Base-by-base conservation (phyloP, 192 early-diverging fungal genomes). In the Entophlyctis luteolus region DNA sequence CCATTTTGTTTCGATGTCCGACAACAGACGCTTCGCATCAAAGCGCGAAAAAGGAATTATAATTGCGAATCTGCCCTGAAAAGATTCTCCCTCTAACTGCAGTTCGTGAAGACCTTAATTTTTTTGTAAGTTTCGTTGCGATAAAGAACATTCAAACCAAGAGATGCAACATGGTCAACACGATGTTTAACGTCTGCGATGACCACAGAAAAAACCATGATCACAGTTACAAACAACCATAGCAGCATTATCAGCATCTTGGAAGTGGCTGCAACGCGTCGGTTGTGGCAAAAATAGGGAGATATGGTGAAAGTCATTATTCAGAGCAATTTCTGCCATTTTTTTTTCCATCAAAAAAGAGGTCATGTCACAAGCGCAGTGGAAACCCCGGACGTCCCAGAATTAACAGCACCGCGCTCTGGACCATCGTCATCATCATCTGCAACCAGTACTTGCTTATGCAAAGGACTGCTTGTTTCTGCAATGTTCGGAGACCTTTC, bases 41-140 rank as follows among this genome's bases (percentile, higher is more conserved):
- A 6, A 22, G 31, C 4, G 27, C 14, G 70, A 48, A 36, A 75
- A 75, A 3, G 73, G 69, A 42, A 75, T 59, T 6, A 75, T 49
- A 1, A 75, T 10, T 6, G 73, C 73, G 28, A 75, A 37, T 25
- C 69, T 59, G 23, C 66, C 27, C 4, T 38, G 33, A 0, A 62
- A 54, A 10, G 35, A 22, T 29, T 72, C 52, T 1, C 62, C 37
- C 31, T 65, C 63, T 4, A 72, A 62, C 2, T n/a, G n/a, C 22
- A 14, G 4, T 18, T 72, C 62, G 16, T 39, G n/a, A 18, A 72
- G 60, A 6, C 55, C 70, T 72, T 45, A 35, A 23, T 18, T 39
- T 34, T 42, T 18, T 23, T 34, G 55, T 14, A 6, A 10, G 12
- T 52, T 8, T 52, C 25, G 10, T 52, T 14, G 49, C 6, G 10